These are phyloP conservation scores for Tricholoma matsutake DNA, from an alignment of 768 basidiomycete species.

Conservation along the genomic window DNA sequence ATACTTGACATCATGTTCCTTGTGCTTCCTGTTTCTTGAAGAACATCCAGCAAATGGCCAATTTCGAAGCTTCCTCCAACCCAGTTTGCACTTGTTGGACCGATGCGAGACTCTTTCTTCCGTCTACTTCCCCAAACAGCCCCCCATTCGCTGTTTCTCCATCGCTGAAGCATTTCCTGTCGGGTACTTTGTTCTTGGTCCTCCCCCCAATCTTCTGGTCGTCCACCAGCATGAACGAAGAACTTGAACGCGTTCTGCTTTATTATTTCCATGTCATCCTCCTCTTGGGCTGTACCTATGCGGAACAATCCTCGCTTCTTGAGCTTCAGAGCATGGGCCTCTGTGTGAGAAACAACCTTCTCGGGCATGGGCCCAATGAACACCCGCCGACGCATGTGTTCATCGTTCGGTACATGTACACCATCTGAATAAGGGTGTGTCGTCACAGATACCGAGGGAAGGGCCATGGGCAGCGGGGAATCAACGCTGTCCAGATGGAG, in stretches of 20 bases:
- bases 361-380: constrained; percentile 81
- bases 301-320: constrained; percentile 25
- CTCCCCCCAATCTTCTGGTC: constrained; percentile 64
- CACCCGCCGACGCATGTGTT: constrained; percentile 47
- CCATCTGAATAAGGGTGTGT: constrained; percentile 3
- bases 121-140: constrained; percentile 37
- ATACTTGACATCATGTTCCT: constrained; percentile 11
- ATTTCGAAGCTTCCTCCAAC: constrained; percentile 76
- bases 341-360: constrained; percentile 42
- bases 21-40: constrained; percentile 33
- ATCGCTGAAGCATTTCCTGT: constrained; percentile 56
- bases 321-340: constrained; percentile 28
- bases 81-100: constrained; percentile 40
- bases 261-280: constrained; percentile 44
- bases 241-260: constrained; percentile 60
- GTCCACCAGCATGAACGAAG: constrained; percentile 64
- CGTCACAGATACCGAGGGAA: constrained; percentile 18
- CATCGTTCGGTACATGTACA: constrained; percentile 2
- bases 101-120: constrained; percentile 23
- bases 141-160: constrained; percentile 71
- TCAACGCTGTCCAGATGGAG: neutral
- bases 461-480: constrained; percentile 1
- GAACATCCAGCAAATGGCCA: constrained; percentile 64
- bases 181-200: constrained; percentile 45
- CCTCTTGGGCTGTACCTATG: constrained; percentile 24